A percentile compares a stretch with the other conserved stretches of the same genome.
These are phyloP conservation scores for Cercospora brassicicola DNA, from an alignment of 2,329 filamentous ascomycete genomes.

Conservation along the genomic window DNA sequence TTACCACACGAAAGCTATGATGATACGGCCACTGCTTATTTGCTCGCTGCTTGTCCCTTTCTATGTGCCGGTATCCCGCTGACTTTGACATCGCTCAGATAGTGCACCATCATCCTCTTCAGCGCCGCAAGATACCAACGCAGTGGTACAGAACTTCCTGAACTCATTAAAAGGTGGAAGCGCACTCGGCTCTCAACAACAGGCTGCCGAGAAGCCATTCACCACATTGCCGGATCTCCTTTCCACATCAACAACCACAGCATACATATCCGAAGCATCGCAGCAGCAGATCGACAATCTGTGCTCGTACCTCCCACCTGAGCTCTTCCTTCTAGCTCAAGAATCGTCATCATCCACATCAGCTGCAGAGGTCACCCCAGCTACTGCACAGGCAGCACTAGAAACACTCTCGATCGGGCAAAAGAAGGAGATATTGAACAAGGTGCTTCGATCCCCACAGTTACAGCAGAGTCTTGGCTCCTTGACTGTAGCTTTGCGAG, in stretches of 20 bases:
- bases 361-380: conserved; percentile 59
- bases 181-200: conserved; percentile 41
- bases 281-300: conserved; percentile 68
- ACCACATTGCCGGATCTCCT: conserved; percentile 86
- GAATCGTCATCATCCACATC: conserved; percentile 58
- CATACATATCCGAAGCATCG: conserved; percentile 70
- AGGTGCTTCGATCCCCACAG: conserved; percentile 84
- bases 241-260: conserved; percentile 72
- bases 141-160: conserved; percentile 83
- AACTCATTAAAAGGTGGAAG: conserved; percentile 69
- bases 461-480: conserved; percentile 83
- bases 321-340: conserved; percentile 73
- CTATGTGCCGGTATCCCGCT: conserved; percentile 11
- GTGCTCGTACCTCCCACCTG: conserved; percentile 74
- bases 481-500: conserved; percentile 81
- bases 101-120: conserved; percentile 27
- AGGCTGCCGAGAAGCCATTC: conserved; percentile 64
- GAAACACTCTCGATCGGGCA: conserved; percentile 70
- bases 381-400: conserved; percentile 70
- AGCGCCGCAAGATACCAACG: conserved; percentile 66
- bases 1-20: conserved; percentile 21
- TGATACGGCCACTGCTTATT: conserved; percentile 15
- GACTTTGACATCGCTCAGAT: conserved; percentile 21
- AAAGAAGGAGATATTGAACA: conserved; percentile 77
- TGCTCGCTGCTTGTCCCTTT: conserved; percentile 10